These are phyloP conservation scores for Zasmidium angulare DNA, from an alignment of 2,329 filamentous ascomycete genomes.

Conservation along the genomic window DNA sequence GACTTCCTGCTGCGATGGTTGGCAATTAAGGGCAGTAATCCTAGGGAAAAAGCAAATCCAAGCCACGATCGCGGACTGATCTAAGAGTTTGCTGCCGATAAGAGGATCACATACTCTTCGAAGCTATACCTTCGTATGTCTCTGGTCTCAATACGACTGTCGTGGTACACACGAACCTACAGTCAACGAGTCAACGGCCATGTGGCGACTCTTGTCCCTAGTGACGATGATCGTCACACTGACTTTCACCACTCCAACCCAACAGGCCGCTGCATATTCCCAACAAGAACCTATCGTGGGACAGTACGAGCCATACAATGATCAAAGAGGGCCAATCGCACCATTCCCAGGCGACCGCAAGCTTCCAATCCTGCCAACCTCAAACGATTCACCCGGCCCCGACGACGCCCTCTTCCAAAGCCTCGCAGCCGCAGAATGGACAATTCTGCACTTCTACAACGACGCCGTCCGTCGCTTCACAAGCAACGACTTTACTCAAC, in stretches of 20 bases:
- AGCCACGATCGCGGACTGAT: too few species aligned
- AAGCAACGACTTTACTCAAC: not conserved
- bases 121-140: too few species aligned
- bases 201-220: too few species aligned
- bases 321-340: not conserved
- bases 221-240: too few species aligned
- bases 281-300: not conserved
- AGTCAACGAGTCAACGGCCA: too few species aligned
- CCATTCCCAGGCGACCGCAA: not conserved
- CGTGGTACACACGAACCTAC: too few species aligned
- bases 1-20: too few species aligned
- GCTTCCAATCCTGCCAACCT: not conserved
- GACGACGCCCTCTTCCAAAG: slow-evolving; percentile 2
- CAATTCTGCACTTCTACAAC: slow-evolving; percentile 1
- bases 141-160: too few species aligned
- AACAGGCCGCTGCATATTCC: not conserved
- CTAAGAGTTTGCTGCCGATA: too few species aligned
- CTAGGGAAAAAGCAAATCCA: too few species aligned
- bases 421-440: slow-evolving; percentile 2
- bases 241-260: not conserved
- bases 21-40: too few species aligned
- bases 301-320: slow-evolving; percentile 5
- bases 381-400: not conserved
- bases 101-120: too few species aligned
- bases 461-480: not conserved